These are phyloP conservation scores for Fallopia convolvulus DNA, from an alignment of 148 eudicot genomes.

Conservation along the genomic window DNA sequence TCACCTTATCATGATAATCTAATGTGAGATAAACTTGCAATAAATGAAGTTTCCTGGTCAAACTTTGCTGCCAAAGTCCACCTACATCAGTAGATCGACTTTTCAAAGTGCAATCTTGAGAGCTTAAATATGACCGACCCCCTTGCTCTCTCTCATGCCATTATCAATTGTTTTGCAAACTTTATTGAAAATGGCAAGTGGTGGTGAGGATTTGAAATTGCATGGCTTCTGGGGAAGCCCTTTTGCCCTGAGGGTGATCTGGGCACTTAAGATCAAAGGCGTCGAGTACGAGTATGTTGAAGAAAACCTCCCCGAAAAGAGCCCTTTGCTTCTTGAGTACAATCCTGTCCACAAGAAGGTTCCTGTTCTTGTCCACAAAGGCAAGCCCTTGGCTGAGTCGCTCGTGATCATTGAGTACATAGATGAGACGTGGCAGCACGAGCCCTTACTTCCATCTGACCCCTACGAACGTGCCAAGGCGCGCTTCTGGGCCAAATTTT, in stretches of 20 bases:
- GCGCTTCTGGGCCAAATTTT: conserved; percentile 18
- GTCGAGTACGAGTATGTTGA: neutral
- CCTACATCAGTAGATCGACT: too few relatives aligned
- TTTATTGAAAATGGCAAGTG: neutral
- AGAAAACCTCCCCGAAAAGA: conserved; percentile 2
- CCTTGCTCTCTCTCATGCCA: too few relatives aligned
- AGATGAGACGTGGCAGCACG: conserved; percentile 15
- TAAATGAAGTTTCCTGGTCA: too few relatives aligned
- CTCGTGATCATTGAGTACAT: conserved; percentile 15
- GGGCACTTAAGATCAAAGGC: conserved; percentile 9
- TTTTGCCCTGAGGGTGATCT: neutral
- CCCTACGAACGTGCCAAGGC: conserved; percentile 15
- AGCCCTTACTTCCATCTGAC: conserved; percentile 15
- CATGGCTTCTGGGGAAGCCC: conserved; percentile 2
- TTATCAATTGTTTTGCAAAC: neutral
- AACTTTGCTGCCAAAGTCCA: too few relatives aligned
- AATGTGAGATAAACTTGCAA: too few relatives aligned
- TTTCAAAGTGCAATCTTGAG: too few relatives aligned
- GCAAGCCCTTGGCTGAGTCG: conserved; percentile 12
- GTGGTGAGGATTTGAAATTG: neutral
- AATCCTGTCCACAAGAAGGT: conserved; percentile 5
- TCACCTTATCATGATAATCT: too few relatives aligned
- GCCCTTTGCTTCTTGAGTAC: neutral
- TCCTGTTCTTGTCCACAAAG: conserved; percentile 15
- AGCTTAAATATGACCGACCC: too few relatives aligned